These are phyloP conservation scores for Xenosphaeropsis pyriputrescens DNA, from an alignment of 2,329 filamentous ascomycete species.

Conservation along the genomic window DNA sequence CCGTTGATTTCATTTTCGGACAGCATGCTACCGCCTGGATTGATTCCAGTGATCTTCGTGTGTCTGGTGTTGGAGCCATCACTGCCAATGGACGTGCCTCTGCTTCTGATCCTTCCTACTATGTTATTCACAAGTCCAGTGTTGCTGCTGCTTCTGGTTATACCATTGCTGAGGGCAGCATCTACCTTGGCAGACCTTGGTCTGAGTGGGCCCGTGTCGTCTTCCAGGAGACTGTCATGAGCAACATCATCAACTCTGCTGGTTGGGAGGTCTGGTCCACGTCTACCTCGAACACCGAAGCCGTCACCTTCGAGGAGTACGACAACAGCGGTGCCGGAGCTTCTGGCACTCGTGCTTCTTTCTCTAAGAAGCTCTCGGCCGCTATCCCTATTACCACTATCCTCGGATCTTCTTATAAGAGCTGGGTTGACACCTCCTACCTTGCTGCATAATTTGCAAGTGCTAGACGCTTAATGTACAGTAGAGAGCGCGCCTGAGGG, in stretches of 20 bases:
- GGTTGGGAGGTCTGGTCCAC: constrained; percentile 35
- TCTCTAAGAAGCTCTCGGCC: constrained; percentile 23
- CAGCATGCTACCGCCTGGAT: constrained; percentile 35
- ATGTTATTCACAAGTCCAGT: constrained; percentile 38
- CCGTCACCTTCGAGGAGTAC: constrained; percentile 35
- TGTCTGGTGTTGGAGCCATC: constrained; percentile 28
- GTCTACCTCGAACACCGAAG: constrained; percentile 24
- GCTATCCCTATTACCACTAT: constrained; percentile 27
- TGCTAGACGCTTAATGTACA: too few relatives aligned
- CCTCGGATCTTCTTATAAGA: constrained; percentile 26
- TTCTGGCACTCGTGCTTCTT: constrained; percentile 30
- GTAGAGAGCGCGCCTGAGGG: too few relatives aligned
- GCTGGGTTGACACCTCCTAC: constrained; percentile 28
- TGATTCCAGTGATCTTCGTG: constrained; percentile 29
- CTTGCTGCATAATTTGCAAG: constrained; percentile 8
- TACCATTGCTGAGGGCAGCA: constrained; percentile 21
- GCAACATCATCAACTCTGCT: constrained; percentile 31
- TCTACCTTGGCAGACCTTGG: constrained; percentile 39
- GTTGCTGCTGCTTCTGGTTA: constrained; percentile 25
- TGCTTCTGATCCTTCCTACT: constrained; percentile 23
- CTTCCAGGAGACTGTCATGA: constrained; percentile 31
- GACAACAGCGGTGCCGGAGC: constrained; percentile 35
- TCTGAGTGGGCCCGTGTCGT: constrained; percentile 31
- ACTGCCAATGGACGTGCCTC: constrained; percentile 28
- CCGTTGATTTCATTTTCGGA: constrained; percentile 46